These are phyloP conservation scores for Trichophyton mentagrophytes DNA, from an alignment of 2,329 filamentous ascomycete species.

Conservation along the genomic window DNA sequence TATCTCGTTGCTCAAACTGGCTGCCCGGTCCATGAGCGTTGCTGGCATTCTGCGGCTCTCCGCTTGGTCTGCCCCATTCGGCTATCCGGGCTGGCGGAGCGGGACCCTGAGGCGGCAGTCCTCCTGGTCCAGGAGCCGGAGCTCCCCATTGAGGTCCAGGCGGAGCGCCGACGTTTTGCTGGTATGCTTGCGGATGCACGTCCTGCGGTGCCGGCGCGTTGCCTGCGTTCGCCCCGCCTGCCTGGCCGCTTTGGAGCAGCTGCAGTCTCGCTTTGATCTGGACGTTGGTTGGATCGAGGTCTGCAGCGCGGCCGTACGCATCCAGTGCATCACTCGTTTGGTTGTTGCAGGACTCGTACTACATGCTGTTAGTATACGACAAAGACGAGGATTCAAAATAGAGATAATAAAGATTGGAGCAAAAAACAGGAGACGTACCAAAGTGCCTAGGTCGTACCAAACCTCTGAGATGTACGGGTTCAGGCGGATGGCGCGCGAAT, in stretches of 20 bases:
- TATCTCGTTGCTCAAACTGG: constrained; percentile 66
- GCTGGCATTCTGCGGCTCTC: constrained; percentile 50
- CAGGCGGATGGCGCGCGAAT: constrained; percentile 86
- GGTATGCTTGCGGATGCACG: constrained; percentile 89
- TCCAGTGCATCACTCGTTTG: constrained; percentile 93
- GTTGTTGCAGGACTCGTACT: constrained; percentile 99
- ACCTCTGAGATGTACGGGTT: constrained; percentile 98
- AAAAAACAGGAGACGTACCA: constrained; percentile 50
- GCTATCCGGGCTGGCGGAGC: constrained; percentile 50
- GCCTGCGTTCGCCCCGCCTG: constrained; percentile 56
- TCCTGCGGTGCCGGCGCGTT: constrained; percentile 68
- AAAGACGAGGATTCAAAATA: constrained; percentile 3
- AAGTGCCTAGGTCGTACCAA: constrained; percentile 93
- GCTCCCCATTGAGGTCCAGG: constrained; percentile 83
- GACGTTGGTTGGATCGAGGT: constrained; percentile 82
- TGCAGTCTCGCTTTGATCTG: constrained; percentile 94
- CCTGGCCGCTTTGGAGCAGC: constrained; percentile 68
- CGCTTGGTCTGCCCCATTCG: constrained; percentile 55
- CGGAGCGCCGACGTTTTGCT: constrained; percentile 69
- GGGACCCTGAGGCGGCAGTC: constrained; percentile 43
- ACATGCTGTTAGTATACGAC: constrained; percentile 2
- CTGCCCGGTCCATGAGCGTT: constrained; percentile 41
- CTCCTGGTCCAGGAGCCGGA: constrained; percentile 41
- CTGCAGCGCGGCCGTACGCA: constrained; percentile 85
- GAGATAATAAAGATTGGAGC: neutral